Base-by-base conservation (phyloP, 1,139 yeast genomes). In the Geotrichum siamense region DNA sequence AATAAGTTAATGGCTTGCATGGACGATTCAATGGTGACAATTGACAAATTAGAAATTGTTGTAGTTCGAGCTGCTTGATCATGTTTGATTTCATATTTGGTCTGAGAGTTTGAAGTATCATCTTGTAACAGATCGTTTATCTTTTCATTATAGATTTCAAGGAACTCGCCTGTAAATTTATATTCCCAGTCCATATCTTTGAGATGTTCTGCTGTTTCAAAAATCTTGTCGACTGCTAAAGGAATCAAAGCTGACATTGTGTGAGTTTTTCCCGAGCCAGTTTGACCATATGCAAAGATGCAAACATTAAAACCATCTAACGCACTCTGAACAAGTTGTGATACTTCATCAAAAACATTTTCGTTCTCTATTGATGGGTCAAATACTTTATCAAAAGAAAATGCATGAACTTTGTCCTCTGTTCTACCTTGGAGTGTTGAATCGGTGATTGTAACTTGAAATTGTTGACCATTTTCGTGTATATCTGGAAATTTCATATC, bases 231-330 rank as follows among this genome's bases (percentile, higher is more conserved):
- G 3, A 89, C 72, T 0, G 96, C 83, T 16, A 78, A 68, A 1
- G 95, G 91, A 28, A 89, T 86, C 71, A 91, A 78, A 57, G 79
- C 80, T 27, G 58, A 53, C 98, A 91, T 91, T 0, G 98, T 91
- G 60, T 67, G 81, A 0, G 97, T 89, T 60, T 91, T 91, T 3
- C 98, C 98, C 0, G 96, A 87, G 0, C 98, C 97, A 0, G 98
- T 91, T 64, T 91, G 98, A 0, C 98, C 98, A 62, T 91, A 91
- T 0, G 98, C 96, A 67, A 91, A 87, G 1, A 91, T 87, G 61
- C 96, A 87, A 3, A 86, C 95, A 56, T 87, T 87, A 58, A 71
- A 80, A 0, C 98, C 98, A 65, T 91, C 95, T 27, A 91, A 63
- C 0, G 94, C 83, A 45, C 94, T 82, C 61, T 87, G 96, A 1